Conservation (phyloP, 164 flowering plant genomes). For the Paratinospora sagittata region DNA sequence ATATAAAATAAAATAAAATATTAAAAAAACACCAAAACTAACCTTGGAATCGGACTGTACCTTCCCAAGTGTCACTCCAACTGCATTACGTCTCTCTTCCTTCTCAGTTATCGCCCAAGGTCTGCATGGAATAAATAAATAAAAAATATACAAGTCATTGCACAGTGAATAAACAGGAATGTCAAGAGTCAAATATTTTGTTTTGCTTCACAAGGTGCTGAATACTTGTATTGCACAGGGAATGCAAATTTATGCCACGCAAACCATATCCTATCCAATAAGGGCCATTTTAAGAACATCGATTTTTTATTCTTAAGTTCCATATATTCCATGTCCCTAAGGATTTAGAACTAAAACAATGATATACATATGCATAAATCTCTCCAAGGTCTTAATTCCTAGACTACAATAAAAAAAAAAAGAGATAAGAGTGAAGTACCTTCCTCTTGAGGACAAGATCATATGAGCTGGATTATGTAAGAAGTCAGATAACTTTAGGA, state of each 20-base stretch:
- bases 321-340: too few species aligned
- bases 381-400: not conserved
- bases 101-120: conserved; percentile 38
- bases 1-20: too few species aligned
- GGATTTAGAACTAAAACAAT: not conserved
- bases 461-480: conserved; percentile 33
- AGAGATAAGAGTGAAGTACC: conserved; percentile 21
- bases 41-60: conserved; percentile 21
- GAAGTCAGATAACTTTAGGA: conserved; percentile 31
- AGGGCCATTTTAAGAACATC: not conserved
- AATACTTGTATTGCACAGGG: not conserved
- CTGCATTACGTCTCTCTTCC: conserved; percentile 5
- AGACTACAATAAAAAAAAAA: not conserved
- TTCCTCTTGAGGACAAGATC: conserved; percentile 42
- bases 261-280: not conserved
- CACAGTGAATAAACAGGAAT: not conserved
- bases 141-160: not conserved
- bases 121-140: conserved; percentile 20
- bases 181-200: not conserved
- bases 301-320: too few species aligned
- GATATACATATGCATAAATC: not conserved
- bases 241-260: not conserved
- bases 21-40: conserved; percentile 3
- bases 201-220: not conserved
- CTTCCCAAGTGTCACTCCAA: conserved; percentile 9